Conservation (phyloP, 148 eudicot species). For the Dianthus caryophyllus region DNA sequence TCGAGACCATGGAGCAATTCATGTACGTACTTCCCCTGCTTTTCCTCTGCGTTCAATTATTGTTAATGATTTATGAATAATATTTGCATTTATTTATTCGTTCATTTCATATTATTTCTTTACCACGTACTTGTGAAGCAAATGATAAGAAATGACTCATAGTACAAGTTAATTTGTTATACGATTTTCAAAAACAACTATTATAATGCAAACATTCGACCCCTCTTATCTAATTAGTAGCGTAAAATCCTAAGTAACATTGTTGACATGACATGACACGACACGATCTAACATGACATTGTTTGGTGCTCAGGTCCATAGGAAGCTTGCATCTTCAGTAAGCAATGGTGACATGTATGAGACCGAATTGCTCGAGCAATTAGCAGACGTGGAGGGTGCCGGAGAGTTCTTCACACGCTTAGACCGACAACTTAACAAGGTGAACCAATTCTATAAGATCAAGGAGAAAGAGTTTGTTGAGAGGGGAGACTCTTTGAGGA, state of each 20-base stretch:
- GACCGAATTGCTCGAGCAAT: constrained; percentile 81
- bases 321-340: constrained; percentile 52
- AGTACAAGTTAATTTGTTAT: neutral
- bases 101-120: neutral
- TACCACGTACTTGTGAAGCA: neutral
- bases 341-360: constrained; percentile 65
- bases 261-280: constrained; percentile 11
- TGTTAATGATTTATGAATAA: neutral
- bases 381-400: constrained; percentile 65
- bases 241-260: neutral
- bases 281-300: too few relatives aligned
- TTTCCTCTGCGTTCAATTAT: constrained; percentile 18
- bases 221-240: too few relatives aligned
- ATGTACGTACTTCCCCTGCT: constrained; percentile 46
- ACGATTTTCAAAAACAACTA: neutral
- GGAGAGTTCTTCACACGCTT: constrained; percentile 63
- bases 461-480: constrained; percentile 85
- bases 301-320: constrained; percentile 57
- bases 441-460: constrained; percentile 63
- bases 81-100: neutral
- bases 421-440: constrained; percentile 89
- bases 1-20: constrained; percentile 53
- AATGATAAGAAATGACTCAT: too few relatives aligned
- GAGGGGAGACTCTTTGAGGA: constrained; percentile 62
- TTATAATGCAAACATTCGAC: too few relatives aligned